Conservation (phyloP, 2,329 filamentous ascomycete species). For the Nectriaceae sp. region DNA sequence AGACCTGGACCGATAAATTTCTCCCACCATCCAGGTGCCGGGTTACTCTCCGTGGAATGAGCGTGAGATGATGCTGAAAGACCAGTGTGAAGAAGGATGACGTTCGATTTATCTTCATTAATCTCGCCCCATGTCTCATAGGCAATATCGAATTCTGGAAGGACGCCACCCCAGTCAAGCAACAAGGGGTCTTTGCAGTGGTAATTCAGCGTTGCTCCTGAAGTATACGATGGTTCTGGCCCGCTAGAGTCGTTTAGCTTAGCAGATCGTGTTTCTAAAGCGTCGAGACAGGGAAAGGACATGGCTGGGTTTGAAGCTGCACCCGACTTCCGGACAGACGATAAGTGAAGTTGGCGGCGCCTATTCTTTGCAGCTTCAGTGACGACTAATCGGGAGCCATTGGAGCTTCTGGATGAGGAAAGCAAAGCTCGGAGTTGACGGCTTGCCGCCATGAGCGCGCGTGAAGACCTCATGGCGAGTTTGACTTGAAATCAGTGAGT, state of each 20-base stretch:
- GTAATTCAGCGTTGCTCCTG: constrained; percentile 79
- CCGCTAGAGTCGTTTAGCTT: constrained; percentile 67
- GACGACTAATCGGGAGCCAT: constrained; percentile 6
- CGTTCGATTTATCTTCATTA: constrained; percentile 81
- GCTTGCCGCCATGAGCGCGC: constrained; percentile 17
- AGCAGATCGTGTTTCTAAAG: constrained; percentile 75
- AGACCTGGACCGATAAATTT: constrained; percentile 90
- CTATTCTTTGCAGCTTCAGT: background rate
- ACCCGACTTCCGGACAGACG: constrained; percentile 26
- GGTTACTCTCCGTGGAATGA: constrained; percentile 83
- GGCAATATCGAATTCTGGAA: constrained; percentile 85
- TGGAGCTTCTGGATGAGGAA: background rate
- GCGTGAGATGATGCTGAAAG: constrained; percentile 97
- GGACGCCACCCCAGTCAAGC: constrained; percentile 92
- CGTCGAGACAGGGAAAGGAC: constrained; percentile 88
- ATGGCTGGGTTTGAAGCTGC: constrained; percentile 77
- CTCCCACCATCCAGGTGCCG: constrained; percentile 97
- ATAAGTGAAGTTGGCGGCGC: constrained; percentile 27
- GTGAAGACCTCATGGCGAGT: constrained; percentile 23
- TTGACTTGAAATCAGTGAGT: constrained; percentile 1
- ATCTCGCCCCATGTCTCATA: constrained; percentile 91
- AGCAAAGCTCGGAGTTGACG: constrained; percentile 19
- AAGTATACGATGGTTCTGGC: constrained; percentile 92
- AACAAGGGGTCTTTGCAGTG: constrained; percentile 73
- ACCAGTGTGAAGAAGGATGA: constrained; percentile 89